Evolutionary conservation across 768 basidiomycete genomes (phyloP), one percentile per base, ranked within the genome.

Genomic region (Chalciporus piperatus): DNA sequence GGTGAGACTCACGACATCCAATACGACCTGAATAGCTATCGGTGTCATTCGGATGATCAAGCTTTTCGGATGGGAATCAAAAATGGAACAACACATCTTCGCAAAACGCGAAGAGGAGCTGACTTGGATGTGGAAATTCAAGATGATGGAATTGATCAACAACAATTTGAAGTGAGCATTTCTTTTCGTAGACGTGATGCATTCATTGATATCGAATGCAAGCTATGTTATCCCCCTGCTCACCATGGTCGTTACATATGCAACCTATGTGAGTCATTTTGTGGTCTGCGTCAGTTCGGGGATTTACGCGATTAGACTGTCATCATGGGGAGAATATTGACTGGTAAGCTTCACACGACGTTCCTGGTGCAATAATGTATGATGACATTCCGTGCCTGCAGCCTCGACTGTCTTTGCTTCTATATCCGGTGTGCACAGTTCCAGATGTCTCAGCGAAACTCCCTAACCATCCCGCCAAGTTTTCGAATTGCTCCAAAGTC

Each of bases 221-320:
- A 32, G 30, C 12, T 32, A 1, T 11, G 6, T 7, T 13, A 76
- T 88, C 40, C 87, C 88, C 0, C 64, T 88, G 9, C 33, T 79
- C 1, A 82, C 80, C 27, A 89, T 89, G 87, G 59, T 84, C 38
- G 74, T 78, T 14, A 83, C 85, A 1, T 89, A 80, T 58, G 72
- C 76, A 2, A 72, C 80, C 7, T 88, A 83, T 53, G 75, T 84
- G 67, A 48, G 80, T 33, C 19, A 17, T 33, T 28, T 16, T 33
- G 3, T 25, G 16, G 7, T n/a, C 23, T 17, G 5, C 4, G n/a
- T 23, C 11, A 19, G 22, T 22, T 19, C 10, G 23, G 42, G 40
- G 6, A 41, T 27, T 13, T n/a, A 19, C 3, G 25, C 28, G n/a
- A n/a, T 13, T 39, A 59, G 58, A 59, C 58, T 22, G 17, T 56